phyloP scores from a whole-genome alignment of 306 rosid species.

The Cicer cuneatum region DNA sequence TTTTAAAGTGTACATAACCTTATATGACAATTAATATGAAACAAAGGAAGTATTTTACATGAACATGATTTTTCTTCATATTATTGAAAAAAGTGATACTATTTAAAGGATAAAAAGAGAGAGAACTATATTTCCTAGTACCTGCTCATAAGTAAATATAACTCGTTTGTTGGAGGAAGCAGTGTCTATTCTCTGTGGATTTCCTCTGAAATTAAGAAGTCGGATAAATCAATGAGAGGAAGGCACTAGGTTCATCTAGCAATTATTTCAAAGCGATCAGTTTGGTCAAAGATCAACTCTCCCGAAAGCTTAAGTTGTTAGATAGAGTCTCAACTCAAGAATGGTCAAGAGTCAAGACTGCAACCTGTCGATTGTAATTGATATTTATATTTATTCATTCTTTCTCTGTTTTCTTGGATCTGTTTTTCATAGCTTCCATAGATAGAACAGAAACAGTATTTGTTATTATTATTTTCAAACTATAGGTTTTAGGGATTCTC shows the following conservation, averaged over 20 bases:
- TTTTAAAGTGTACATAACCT: too few species aligned
- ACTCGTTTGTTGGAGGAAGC: slow-evolving; percentile 89
- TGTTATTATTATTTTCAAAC: neutral
- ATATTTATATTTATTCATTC: neutral
- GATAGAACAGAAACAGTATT: too few species aligned
- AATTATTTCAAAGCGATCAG: slow-evolving; percentile 11
- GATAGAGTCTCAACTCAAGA: neutral
- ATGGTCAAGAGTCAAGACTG: neutral
- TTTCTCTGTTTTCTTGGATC: neutral
- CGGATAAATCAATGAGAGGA: slow-evolving; percentile 29
- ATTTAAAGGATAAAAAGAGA: slow-evolving; percentile 15
- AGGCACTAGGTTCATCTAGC: slow-evolving; percentile 35
- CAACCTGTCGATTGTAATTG: neutral
- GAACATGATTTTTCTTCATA: neutral
- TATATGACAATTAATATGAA: too few species aligned
- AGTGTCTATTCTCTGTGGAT: slow-evolving; percentile 95
- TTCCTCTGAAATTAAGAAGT: slow-evolving; percentile 70
- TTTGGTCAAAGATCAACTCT: neutral
- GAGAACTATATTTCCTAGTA: slow-evolving; percentile 32
- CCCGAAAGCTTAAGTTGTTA: slow-evolving; percentile 25
- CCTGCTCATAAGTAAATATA: slow-evolving; percentile 93
- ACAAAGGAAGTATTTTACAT: neutral
- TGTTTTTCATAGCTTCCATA: neutral
- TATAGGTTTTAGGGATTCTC: neutral
- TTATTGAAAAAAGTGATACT: slow-evolving; percentile 18